Evolutionary conservation across 257 asterid genomes (phyloP), one percentile per base, ranked within the genome.

Genomic region (Lycium ferocissimum): DNA sequence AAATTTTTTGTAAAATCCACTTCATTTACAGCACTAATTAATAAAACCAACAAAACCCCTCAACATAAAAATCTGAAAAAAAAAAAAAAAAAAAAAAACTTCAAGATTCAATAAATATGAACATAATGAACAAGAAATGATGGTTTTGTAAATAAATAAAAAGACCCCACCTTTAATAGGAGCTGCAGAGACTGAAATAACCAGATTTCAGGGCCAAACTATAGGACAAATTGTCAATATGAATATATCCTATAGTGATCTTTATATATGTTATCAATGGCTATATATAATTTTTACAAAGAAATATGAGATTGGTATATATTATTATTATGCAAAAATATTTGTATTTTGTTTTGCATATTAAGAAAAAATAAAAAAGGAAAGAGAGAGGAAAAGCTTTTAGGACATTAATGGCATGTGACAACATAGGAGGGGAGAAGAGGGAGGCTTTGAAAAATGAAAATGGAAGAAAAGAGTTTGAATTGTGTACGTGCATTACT

Each of bases 381-480:
- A 1, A 4, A 58, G 2, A 6, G 22, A 20, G n/a, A 78, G 82
- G n/a, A 78, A 49, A 76, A 12, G n/a, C 45, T 38, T 7, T 20
- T 3, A 35, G 71, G 59, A 1, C 71, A 22, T 35, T 54, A 38
- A 81, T 81, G 73, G 58, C 84, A 81, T 81, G 72, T 57, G 73
- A 59, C 40, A 81, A 49, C 47, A 53, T 15, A 76, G 47, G 26
- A 26, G 62, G 22, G 7, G 47, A 53, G 15, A 4, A 76, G 22
- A 0, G 14, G 40, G 65, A 72, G 82, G 82, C 65, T 53, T 78
- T 53, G 82, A 53, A 76, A 78, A 53, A 53, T 53, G 82, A 53
- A 76, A 78, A 53, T 53, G 82, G 47, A 49, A 78, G 47, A 33
- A 53, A 78, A 14, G 63, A 26, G 82, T 13, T 40, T 73, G 13